A percentile compares a stretch with the other conserved stretches of the same genome.
Evolutionary conservation across 129 eudicot species (phyloP).

Genomic region (Silybum marianum): DNA sequence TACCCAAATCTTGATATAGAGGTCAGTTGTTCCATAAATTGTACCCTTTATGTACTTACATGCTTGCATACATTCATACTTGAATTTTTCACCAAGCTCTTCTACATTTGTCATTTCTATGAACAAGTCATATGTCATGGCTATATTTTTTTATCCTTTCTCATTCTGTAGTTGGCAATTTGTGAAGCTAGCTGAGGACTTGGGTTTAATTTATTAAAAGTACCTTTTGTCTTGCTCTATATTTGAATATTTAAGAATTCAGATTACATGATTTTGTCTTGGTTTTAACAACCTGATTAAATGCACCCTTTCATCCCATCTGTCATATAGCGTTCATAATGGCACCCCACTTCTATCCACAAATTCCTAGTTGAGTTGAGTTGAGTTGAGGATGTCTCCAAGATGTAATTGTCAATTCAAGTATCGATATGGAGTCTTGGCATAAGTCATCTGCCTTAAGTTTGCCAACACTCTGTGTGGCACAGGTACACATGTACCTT

Average conservation of each 20-base stretch:
- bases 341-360: not conserved
- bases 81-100: not conserved
- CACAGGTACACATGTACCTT: not conserved
- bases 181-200: not conserved
- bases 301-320: not conserved
- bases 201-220: not conserved
- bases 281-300: not conserved
- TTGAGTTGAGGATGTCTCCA: not conserved
- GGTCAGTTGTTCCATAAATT: slow-evolving; percentile 40
- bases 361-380: not conserved
- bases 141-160: not conserved
- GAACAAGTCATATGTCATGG: not conserved
- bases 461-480: not conserved
- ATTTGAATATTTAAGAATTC: not conserved
- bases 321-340: not conserved
- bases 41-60: not conserved
- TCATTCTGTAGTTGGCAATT: not conserved
- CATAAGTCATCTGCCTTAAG: not conserved
- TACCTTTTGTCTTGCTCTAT: not conserved
- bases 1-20: slow-evolving; percentile 86
- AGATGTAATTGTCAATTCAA: not conserved
- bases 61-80: not conserved
- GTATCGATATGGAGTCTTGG: not conserved
- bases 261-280: not conserved
- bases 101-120: not conserved